Base-by-base conservation (phyloP, 176 grass and related monocot genomes). In the Dactylis glomerata region DNA sequence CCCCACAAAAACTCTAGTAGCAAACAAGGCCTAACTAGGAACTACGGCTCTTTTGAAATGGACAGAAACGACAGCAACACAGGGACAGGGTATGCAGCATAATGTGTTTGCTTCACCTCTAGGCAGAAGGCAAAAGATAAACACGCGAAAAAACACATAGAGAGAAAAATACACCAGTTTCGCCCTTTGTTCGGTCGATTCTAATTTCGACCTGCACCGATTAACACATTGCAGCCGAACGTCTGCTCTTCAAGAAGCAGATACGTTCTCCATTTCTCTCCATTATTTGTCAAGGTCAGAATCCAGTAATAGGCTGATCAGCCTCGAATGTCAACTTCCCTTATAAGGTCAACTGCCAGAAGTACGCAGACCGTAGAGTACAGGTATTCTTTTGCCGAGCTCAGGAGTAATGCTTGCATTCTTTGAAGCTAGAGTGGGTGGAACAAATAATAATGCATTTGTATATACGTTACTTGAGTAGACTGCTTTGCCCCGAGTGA, bases 71-170 rank as follows among this genome's bases (percentile, higher is more conserved):
- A 57, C 36, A 59, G 10, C 50, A n/a, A 45, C 5, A 6, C 24
- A 38, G 36, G 22, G 70, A 68, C 71, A 68, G 13, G 36, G 44
- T 47, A 59, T 50, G 78, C n/a, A 22, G 38, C 22, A 49, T n/a
- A 15, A 73, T 38, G 40, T 36, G 34, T 36, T 76, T 81, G 85
- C 86, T 79, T 80, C 66, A 66, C 33, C 40, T 46, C n/a, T 3
- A 61, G 12, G 26, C 17, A 8, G 58, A 16, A 22, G 19, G 68
- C 15, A 69, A 65, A 47, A 50, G 67, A 62, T 15, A 34, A 32
- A 52, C 50, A 41, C 50, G 17, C 17, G 17, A 7, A 52, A 52
- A 52, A 52, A 52, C 49, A 52, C 50, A 20, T 16, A 33, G 0
- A 1, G 33, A 68, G 19, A 62, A 62, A 62, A 62, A 27, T 47